Conservation (phyloP, 768 basidiomycete species). For the Tulasnella sp. region DNA sequence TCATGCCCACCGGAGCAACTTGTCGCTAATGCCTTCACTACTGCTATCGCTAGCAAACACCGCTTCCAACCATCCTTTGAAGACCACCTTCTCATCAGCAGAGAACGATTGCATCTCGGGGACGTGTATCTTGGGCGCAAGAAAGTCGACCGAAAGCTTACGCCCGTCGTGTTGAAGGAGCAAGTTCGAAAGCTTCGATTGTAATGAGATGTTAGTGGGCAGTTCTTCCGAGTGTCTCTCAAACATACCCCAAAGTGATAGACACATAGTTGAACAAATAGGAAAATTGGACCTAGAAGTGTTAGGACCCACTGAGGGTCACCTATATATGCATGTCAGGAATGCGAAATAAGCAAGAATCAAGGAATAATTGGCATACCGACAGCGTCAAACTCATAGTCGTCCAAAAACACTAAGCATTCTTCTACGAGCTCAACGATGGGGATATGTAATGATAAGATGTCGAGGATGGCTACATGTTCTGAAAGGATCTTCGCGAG, state of each 20-base stretch:
- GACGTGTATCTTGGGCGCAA: not conserved
- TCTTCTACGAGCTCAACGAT: not conserved
- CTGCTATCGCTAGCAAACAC: conserved; percentile 11
- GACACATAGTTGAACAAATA: conserved; percentile 15
- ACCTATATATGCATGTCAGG: not conserved
- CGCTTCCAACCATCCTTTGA: conserved; percentile 10
- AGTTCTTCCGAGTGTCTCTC: not conserved
- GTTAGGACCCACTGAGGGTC: conserved; percentile 9
- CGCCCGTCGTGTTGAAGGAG: not conserved
- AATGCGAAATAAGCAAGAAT: not conserved
- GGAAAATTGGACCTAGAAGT: conserved; percentile 13
- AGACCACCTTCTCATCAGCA: not conserved
- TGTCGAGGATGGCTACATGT: conserved; percentile 8
- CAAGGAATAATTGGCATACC: conserved; percentile 7
- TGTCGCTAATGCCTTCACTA: conserved; percentile 17
- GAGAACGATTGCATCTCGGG: not conserved
- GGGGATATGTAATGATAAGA: conserved; percentile 16
- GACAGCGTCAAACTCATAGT: conserved; percentile 1
- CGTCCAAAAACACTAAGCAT: not conserved
- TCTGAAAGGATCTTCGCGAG: not conserved
- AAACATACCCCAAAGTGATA: conserved; percentile 12
- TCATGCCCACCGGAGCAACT: conserved; percentile 5
- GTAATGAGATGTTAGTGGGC: not conserved
- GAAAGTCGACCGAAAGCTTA: conserved; percentile 1
- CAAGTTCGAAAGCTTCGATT: not conserved